Evolutionary conservation across 2,329 filamentous ascomycete genomes (phyloP), one percentile per base, ranked within the genome.

Genomic region (Aspergillus puulaauensis): DNA sequence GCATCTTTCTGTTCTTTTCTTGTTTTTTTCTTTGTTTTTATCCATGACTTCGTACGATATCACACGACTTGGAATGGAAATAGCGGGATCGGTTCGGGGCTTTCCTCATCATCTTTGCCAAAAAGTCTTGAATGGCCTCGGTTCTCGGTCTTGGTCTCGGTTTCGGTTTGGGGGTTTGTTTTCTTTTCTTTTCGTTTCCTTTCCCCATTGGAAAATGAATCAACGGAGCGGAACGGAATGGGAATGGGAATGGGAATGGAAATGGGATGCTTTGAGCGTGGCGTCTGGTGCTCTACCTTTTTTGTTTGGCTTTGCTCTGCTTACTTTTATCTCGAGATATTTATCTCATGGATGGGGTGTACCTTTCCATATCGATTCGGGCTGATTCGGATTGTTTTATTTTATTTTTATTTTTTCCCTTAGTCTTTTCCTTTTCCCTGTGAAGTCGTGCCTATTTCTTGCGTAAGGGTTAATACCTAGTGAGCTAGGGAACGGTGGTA

Each of bases 211-310:
- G 52, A 37, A n/a, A 35, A 6, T 12, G 45, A 31, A 52, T 39
- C n/a, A 27, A 51, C 15, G 54, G 27, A 45, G 45, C 44, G 54
- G 45, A 41, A 37, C 35, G 51, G 31, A 47, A 52, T 21, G 27
- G 27, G 35, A 14, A 41, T 39, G 37, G 19, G 19, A 19, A 19
- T 21, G 21, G 21, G 35, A 35, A 47, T 27, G 21, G 44, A 11
- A 46, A 27, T 21, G 11, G 47, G 53, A 51, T 52, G 24, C n/a
- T 57, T 57, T 57, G 55, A 57, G 55, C 55, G 55, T 19, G 55
- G 55, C 50, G 55, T 52, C 23, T 23, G 55, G 55, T 45, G 50
- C 31, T 37, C 4, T 50, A 17, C 2, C 11, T 40, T 50, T 12
- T 33, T 21, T 48, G 12, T n/a, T 27, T 35, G 23, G 23, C 21